Evolutionary conservation across 2,329 filamentous ascomycete species (phyloP), one percentile per base, ranked within the genome.

Genomic region (Ascochyta clinopodiicola): DNA sequence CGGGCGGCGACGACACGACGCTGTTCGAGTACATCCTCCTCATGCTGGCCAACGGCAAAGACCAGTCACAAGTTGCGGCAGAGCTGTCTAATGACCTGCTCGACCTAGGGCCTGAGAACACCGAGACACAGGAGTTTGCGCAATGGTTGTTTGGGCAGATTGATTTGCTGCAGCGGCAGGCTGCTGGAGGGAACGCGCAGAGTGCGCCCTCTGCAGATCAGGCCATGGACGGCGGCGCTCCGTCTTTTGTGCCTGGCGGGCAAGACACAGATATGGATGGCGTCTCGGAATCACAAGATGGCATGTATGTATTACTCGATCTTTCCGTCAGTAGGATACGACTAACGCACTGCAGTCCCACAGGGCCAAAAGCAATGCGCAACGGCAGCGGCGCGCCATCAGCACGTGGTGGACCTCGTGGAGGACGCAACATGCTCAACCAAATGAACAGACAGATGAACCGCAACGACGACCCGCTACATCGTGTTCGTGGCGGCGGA

Each of bases 21-120:
- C 85, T 99, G 56, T 89, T 92, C 56, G 95, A 99, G 79, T 99
- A 98, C 79, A 95, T 99, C 64, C 89, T 98, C 56, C 86, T 98
- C 61, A 97, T 98, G 94, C 85, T 99, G 29, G 91, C 91, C 60
- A 98, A 97, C 78, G 92, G 93, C 68, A 97, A 96, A 77, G 92
- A 90, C 4, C 89, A 96, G 74, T 87, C 93, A 45, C 89, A 97
- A 73, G 94, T 99, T 63, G 90, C 92, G 9, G 81, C 86, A 38
- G 95, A 99, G 74, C 86, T 99, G 13, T 90, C 93, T 1, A 89
- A 88, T 62, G 95, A 99, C 68, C 84, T 99, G 37, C 84, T 99
- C 2, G 87, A 87, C 53, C 84, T 97, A 4, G 86, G 87, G 2
- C 87, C 92, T 42, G 92, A 96, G 57, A 94, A 97, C 67, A 86